These are phyloP conservation scores for Suhomyces chickasaworum DNA, from an alignment of 1,139 yeast genomes.

Conservation along the genomic window DNA sequence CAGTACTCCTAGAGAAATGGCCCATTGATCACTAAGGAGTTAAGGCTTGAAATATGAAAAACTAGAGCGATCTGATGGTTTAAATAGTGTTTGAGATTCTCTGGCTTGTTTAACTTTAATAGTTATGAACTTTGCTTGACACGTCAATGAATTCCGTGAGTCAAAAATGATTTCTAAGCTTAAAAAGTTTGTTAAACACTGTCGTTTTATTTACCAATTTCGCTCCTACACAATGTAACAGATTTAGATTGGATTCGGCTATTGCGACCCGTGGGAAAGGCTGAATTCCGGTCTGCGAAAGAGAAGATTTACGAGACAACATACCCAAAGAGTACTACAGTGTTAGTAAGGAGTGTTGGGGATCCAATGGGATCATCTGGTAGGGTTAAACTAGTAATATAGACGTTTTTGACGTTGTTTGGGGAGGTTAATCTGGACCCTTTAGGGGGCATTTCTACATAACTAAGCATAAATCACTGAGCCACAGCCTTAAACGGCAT, in stretches of 20 bases:
- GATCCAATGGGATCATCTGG: background rate
- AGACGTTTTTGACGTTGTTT: background rate
- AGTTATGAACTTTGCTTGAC: background rate
- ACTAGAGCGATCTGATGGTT: background rate
- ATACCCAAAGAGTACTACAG: too few relatives aligned
- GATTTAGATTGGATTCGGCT: background rate
- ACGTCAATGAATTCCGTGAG: background rate
- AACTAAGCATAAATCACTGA: background rate
- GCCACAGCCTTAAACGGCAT: background rate
- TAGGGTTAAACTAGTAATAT: background rate
- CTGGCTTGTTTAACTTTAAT: too few relatives aligned
- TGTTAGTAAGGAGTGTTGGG: background rate
- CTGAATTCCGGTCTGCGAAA: background rate
- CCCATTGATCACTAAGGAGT: background rate
- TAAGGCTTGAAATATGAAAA: background rate
- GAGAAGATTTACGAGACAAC: background rate
- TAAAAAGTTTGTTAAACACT: background rate
- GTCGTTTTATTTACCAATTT: background rate
- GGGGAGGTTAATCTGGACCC: background rate
- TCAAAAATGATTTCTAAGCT: background rate
- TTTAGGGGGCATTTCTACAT: background rate
- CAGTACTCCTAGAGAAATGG: background rate
- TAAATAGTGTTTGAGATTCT: background rate
- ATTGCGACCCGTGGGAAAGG: background rate
- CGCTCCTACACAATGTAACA: background rate